Evolutionary conservation across 2,329 filamentous ascomycete genomes (phyloP), one percentile per base, ranked within the genome.

Genomic region (Emmonsiellopsis sp.): DNA sequence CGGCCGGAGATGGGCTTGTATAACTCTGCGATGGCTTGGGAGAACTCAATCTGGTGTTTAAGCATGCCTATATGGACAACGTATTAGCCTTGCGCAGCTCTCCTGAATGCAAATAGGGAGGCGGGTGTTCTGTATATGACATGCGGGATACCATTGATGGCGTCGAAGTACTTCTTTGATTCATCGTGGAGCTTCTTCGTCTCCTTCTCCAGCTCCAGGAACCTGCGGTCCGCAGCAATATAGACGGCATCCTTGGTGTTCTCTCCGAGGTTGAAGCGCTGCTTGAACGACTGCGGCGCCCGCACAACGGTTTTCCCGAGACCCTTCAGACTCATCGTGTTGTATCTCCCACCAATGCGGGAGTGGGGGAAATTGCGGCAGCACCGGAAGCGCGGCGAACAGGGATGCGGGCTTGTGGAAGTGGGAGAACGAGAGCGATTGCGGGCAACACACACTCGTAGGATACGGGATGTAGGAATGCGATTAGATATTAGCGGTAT

Each of bases 1-100:
- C 93, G 87, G 53, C 93, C 93, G 53, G 92, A 96, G 64, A 98
- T 98, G 62, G 93, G 93, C 70, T 95, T 95, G 79, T 98, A 98
- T 65, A 98, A 86, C 72, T 98, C 93, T 59, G 87, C 86, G 77
- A 95, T 92, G 61, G 91, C 89, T 74, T 95, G 84, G 63, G 92
- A 95, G 76, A 98, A 98, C 69, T 95, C 92, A 73, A 98, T 97
- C 76, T 98, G 93, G 74, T 97, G 91, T 67, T 78, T 82, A 65
- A 98, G 81, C 93, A 98, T 98, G 78, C 87, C 80, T 83, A 58
- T 16, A 49, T 20, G 9, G 11, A 16, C 8, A 37, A 38, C 8
- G 16, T n/a, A 38, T 49, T 49, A 49, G 46, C 31, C 32, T 38
- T 30, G 20, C 35, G 35, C 20, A 30, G 11, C 10, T 15, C 11